Conservation (phyloP, 2,329 filamentous ascomycete species). For the Macrophomina tecta region DNA sequence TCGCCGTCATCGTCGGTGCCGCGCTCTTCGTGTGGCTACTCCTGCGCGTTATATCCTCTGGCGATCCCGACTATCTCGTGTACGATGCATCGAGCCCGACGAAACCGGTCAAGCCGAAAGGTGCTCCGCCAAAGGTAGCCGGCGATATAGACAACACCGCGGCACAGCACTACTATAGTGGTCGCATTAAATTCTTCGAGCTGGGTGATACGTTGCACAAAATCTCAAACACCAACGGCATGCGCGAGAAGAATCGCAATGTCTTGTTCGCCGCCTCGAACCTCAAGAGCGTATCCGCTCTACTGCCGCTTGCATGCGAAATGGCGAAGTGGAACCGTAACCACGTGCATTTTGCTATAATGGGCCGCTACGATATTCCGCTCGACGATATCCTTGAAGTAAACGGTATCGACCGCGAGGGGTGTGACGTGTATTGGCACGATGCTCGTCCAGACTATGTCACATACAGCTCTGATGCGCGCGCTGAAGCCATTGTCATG, state of each 20-base stretch:
- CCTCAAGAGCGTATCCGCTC: conserved; percentile 71
- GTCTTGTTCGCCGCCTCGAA: conserved; percentile 81
- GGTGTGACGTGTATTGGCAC: conserved; percentile 70
- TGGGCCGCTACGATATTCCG: conserved; percentile 74
- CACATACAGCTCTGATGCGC: conserved; percentile 70
- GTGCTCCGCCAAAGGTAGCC: conserved; percentile 33
- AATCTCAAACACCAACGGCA: conserved; percentile 61
- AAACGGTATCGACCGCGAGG: conserved; percentile 73
- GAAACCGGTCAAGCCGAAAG: conserved; percentile 31
- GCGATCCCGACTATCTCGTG: background rate
- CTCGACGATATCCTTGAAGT: conserved; percentile 73
- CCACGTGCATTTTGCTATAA: conserved; percentile 80
- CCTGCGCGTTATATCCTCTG: conserved; percentile 57
- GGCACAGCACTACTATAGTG: conserved; percentile 64
- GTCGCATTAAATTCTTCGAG: conserved; percentile 70
- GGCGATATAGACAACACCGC: conserved; percentile 34
- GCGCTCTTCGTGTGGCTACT: conserved; percentile 66
- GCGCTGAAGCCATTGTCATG: conserved; percentile 69
- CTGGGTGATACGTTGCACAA: conserved; percentile 69
- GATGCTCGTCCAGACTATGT: conserved; percentile 79
- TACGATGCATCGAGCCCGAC: background rate
- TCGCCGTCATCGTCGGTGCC: conserved; percentile 43
- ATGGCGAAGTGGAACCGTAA: conserved; percentile 76
- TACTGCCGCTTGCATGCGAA: conserved; percentile 84
- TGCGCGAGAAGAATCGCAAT: conserved; percentile 65